Conservation (phyloP, 2,329 filamentous ascomycete species). For the Aspergillus persii region DNA sequence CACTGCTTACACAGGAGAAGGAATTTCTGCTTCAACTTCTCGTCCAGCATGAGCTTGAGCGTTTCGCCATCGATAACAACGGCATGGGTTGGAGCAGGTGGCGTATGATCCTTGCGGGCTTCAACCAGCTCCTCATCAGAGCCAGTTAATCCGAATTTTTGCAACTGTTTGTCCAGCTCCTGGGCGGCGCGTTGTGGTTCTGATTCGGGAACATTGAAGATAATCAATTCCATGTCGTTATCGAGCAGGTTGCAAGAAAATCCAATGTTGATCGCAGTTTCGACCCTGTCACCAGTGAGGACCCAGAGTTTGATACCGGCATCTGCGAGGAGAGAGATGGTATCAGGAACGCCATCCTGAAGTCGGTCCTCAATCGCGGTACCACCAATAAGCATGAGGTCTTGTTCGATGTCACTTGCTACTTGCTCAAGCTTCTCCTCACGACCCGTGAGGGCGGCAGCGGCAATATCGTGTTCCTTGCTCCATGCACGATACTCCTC, state of each 20-base stretch:
- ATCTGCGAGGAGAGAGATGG: conserved; percentile 83
- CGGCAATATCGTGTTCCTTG: conserved; percentile 81
- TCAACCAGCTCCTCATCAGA: conserved; percentile 78
- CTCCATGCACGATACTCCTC: conserved; percentile 83
- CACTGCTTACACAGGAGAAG: conserved; percentile 94
- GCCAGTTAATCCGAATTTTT: conserved; percentile 74
- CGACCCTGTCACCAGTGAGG: conserved; percentile 95
- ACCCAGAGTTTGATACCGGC: conserved; percentile 99
- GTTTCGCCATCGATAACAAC: conserved; percentile 94
- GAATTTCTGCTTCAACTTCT: conserved; percentile 84
- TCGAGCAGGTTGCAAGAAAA: conserved; percentile 97
- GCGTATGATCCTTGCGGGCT: conserved; percentile 79
- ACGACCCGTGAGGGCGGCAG: conserved; percentile 76
- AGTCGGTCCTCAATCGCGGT: conserved; percentile 97
- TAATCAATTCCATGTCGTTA: conserved; percentile 96
- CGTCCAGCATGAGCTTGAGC: conserved; percentile 80
- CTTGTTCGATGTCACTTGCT: conserved; percentile 85
- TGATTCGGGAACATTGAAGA: conserved; percentile 81
- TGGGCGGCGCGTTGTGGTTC: conserved; percentile 62
- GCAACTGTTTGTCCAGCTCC: conserved; percentile 71
- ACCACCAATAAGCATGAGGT: conserved; percentile 82
- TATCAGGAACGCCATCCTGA: conserved; percentile 94
- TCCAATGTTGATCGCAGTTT: conserved; percentile 99
- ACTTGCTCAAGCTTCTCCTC: conserved; percentile 92
- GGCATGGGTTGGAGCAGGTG: conserved; percentile 83